A percentile compares a stretch with the other conserved stretches of the same genome.
These are phyloP conservation scores for Sporothrix globosa DNA, from an alignment of 2,329 filamentous ascomycete species.

Conservation along the genomic window DNA sequence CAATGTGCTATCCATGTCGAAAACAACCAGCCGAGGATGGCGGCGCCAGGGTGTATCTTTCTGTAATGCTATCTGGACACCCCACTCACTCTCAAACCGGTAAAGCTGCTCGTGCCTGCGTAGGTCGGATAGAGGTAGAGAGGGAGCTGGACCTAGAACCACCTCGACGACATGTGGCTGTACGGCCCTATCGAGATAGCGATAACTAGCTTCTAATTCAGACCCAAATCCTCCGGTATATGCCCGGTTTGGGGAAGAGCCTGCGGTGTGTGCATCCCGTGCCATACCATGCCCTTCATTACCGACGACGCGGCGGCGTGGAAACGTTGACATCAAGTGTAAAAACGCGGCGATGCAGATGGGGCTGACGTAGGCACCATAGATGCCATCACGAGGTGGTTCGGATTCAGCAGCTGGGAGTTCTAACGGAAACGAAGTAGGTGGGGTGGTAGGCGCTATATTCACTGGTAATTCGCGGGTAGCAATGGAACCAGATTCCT, in stretches of 20 bases:
- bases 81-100: slow-evolving; percentile 86
- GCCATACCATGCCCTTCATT: not conserved
- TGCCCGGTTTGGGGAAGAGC: not conserved
- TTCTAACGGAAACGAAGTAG: slow-evolving; percentile 46
- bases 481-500: slow-evolving; percentile 32
- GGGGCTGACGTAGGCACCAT: slow-evolving; percentile 67
- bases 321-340: slow-evolving; percentile 66
- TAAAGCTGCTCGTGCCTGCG: slow-evolving; percentile 81
- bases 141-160: slow-evolving; percentile 63
- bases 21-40: slow-evolving; percentile 85
- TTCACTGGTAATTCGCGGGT: slow-evolving; percentile 52
- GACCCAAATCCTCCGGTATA: slow-evolving; percentile 38
- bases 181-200: slow-evolving; percentile 64
- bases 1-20: slow-evolving; percentile 98
- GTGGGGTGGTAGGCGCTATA: slow-evolving; percentile 60
- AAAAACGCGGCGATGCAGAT: slow-evolving; percentile 68
- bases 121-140: slow-evolving; percentile 67
- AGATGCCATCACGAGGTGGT: slow-evolving; percentile 63
- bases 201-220: slow-evolving; percentile 63
- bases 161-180: slow-evolving; percentile 69
- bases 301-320: slow-evolving; percentile 49
- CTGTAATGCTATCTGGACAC: slow-evolving; percentile 81
- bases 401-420: slow-evolving; percentile 33
- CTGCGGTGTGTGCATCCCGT: no score
- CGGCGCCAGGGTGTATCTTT: slow-evolving; percentile 72